Evolutionary conservation across 1,139 yeast species (phyloP), one percentile per base, ranked within the genome.

Genomic region (Casaregolazyma lundiana): DNA sequence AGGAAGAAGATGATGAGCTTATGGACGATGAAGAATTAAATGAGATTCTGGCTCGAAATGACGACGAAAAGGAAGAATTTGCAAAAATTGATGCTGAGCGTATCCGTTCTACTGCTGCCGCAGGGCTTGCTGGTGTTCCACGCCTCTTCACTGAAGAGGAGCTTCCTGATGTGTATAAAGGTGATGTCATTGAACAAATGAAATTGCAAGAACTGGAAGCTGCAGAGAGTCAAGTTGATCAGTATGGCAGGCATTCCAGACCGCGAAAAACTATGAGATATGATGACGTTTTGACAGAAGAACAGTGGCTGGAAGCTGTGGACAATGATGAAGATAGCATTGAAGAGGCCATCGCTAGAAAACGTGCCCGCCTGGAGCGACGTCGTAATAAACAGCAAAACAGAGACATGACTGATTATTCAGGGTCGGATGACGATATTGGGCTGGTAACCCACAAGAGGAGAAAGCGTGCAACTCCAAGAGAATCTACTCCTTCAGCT

Each of bases 211-310:
- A 42, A 13, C 36, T 35, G 20, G 36, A 42, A 29, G 38, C 21
- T 7, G 29, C 19, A 1, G 75, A 80, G 18, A 67, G 66, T 35
- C 61, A 71, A 50, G 52, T 61, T 57, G 61, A 59, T 40, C 84
- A 77, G 50, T 81, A 80, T 41, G 72, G 78, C 13, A 78, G 89
- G 53, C 81, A 86, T 45, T 81, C 86, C 57, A 81, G 98, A 66
- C 94, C 84, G 55, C 83, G 92, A 61, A 87, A 87, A 67, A 71
- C 72, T 46, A 83, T 85, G 36, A 81, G 77, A 54, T 90, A 90
- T 63, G 97, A 90, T 60, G 98, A 92, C 62, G 96, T 95, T 3
- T 72, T 90, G 53, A 87, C 96, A 3, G 98, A 92, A 64, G 97
- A 89, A 57, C 97, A 92, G 67, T 92, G 97, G 96, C 65, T 78